Percentiles rank a stretch among this genome's conserved stretches.
These are phyloP conservation scores for Albophoma yamanashiensis DNA, from an alignment of 2,329 filamentous ascomycete species.

Conservation along the genomic window DNA sequence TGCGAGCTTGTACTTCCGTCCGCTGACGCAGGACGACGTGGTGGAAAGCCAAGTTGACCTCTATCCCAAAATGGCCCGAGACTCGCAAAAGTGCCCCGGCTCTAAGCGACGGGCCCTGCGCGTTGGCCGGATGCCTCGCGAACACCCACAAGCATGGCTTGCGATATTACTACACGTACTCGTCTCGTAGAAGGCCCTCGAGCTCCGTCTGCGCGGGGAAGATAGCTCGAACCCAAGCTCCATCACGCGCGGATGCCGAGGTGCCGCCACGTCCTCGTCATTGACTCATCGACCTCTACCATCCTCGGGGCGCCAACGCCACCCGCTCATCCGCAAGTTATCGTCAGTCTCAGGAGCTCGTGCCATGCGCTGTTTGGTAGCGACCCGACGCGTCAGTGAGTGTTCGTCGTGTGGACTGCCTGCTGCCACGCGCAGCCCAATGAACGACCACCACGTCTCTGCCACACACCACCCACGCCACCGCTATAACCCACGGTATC, in stretches of 20 bases:
- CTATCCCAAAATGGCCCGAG: background rate
- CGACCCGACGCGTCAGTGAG: background rate
- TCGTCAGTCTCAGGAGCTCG: background rate
- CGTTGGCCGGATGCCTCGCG: background rate
- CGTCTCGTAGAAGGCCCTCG: background rate
- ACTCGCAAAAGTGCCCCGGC: conserved; percentile 1
- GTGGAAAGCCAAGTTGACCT: background rate
- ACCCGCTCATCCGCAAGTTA: conserved; percentile 1
- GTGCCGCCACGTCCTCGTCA: background rate
- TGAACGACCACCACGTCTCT: conserved; percentile 24
- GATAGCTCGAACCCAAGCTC: background rate
- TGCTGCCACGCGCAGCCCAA: conserved; percentile 15
- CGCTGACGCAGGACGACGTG: conserved; percentile 4
- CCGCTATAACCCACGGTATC: conserved; percentile 8
- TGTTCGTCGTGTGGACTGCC: background rate
- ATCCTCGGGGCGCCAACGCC: background rate
- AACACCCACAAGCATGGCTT: background rate
- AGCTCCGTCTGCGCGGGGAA: background rate
- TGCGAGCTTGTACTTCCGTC: conserved; percentile 11
- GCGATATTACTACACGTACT: background rate
- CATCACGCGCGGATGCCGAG: background rate
- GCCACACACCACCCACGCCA: conserved; percentile 17
- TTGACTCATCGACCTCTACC: background rate
- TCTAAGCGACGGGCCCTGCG: background rate
- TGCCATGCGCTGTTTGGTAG: background rate